A percentile compares a stretch with the other conserved stretches of the same genome.
Conservation (phyloP, 495 filamentous ascomycete genomes). For the Lophiotrema nucula region DNA sequence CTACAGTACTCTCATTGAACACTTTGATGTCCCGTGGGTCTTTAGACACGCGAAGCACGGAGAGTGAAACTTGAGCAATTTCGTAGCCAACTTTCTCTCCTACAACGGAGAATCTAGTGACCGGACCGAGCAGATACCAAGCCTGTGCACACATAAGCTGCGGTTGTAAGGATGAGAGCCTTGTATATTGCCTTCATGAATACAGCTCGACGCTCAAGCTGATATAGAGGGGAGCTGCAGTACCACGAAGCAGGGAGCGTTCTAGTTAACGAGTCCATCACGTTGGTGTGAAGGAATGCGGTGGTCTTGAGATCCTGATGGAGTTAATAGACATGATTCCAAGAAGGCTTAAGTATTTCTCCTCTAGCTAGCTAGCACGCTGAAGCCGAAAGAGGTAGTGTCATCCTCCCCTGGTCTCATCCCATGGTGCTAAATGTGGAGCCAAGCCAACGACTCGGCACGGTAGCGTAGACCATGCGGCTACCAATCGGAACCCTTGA, state of each 20-base stretch:
- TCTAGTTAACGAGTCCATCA: conserved; percentile 22
- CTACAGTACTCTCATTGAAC: conserved; percentile 42
- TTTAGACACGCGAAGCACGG: conserved; percentile 38
- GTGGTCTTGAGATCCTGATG: too few species aligned
- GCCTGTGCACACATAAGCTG: conserved; percentile 40
- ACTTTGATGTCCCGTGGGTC: conserved; percentile 40
- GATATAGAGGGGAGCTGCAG: conserved; percentile 42
- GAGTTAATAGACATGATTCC: too few species aligned
- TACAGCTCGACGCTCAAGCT: conserved; percentile 56
- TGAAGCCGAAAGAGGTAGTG: too few species aligned
- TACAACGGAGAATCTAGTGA: conserved; percentile 51
- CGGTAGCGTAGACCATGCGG: too few species aligned
- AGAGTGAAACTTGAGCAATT: conserved; percentile 52
- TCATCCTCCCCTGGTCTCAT: too few species aligned
- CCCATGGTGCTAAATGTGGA: too few species aligned
- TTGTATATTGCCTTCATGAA: conserved; percentile 47
- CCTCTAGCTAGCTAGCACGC: too few species aligned
- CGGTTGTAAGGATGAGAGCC: not conserved
- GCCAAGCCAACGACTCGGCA: too few species aligned
- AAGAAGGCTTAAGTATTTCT: too few species aligned
- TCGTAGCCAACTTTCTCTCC: conserved; percentile 54
- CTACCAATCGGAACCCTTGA: too few species aligned
- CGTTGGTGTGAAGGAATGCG: not conserved
- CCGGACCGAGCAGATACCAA: conserved; percentile 63
- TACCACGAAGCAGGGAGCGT: conserved; percentile 49